Evolutionary conservation across 768 basidiomycete genomes (phyloP).

Genomic region (Tephrocybe sp.): DNA sequence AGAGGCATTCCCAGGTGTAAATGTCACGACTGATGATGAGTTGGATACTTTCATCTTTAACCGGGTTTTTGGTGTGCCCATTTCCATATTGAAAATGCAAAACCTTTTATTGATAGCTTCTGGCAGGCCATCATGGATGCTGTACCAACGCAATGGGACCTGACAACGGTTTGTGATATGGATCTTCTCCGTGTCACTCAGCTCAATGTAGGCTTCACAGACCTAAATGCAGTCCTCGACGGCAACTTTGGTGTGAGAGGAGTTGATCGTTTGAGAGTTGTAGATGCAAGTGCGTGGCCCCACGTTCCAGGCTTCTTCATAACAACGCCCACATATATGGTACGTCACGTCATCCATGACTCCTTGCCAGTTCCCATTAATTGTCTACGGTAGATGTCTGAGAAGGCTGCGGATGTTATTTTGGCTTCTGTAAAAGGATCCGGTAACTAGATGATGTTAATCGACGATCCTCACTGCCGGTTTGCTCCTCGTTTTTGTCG

Average conservation of each 20-base stretch:
- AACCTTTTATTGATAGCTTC: neutral
- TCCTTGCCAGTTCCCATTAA: neutral
- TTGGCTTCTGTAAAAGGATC: neutral
- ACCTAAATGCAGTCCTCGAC: constrained; percentile 25
- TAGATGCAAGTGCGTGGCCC: constrained; percentile 28
- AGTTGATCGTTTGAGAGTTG: constrained; percentile 26
- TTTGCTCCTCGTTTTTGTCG: no score
- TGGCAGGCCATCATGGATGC: constrained; percentile 27
- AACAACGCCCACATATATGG: constrained; percentile 29
- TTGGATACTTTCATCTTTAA: constrained; percentile 22
- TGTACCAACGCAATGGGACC: constrained; percentile 28
- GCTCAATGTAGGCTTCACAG: constrained; percentile 7
- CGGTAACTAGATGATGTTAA: no score
- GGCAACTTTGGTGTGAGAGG: constrained; percentile 27
- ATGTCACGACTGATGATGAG: constrained; percentile 17
- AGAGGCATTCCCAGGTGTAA: constrained; percentile 20
- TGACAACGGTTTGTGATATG: constrained; percentile 17
- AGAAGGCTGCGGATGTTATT: neutral
- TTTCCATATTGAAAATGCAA: neutral
- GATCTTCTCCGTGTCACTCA: neutral
- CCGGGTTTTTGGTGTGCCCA: constrained; percentile 20
- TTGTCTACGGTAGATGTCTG: neutral
- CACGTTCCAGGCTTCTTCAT: constrained; percentile 29
- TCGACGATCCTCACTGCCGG: no score
- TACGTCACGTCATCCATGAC: constrained; percentile 3